Percentiles rank a stretch among this genome's conserved stretches.
Evolutionary conservation across 1,284 basidiomycete genomes (phyloP).

Genomic region (Fistulina hepatica): DNA sequence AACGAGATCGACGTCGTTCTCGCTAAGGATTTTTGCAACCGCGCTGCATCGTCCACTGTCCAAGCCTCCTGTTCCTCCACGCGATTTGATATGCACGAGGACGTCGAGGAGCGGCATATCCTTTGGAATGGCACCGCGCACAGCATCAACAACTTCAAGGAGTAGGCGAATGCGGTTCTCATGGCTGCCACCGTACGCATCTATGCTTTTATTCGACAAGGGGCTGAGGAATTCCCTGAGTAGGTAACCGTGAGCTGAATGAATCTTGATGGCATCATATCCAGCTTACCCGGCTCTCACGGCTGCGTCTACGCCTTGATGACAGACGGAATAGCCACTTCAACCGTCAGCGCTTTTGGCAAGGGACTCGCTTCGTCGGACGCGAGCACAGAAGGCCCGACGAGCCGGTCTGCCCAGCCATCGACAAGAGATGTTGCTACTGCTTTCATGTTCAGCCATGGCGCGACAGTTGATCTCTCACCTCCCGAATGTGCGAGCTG

Average conservation of each 20-base stretch:
- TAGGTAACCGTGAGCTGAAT: constrained; percentile 49
- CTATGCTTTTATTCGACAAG: constrained; percentile 55
- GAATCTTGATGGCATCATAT: constrained; percentile 53
- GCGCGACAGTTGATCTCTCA: constrained; percentile 50
- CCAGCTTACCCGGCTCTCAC: too few relatives aligned
- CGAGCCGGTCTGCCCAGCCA: constrained; percentile 50
- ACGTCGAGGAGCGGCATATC: constrained; percentile 59
- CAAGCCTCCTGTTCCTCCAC: constrained; percentile 36
- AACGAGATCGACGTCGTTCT: constrained; percentile 43
- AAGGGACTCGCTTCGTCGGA: constrained; percentile 21
- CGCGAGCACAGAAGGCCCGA: constrained; percentile 39
- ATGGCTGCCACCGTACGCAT: constrained; percentile 65
- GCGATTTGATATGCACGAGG: too few relatives aligned
- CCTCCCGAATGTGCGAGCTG: constrained; percentile 66
- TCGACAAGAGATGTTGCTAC: constrained; percentile 30
- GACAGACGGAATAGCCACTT: too few relatives aligned
- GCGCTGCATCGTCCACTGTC: constrained; percentile 26
- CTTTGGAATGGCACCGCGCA: constrained; percentile 43
- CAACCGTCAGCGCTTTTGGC: constrained; percentile 32
- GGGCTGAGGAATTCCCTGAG: constrained; percentile 48
- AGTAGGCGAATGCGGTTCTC: constrained; percentile 57
- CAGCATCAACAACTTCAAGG: constrained; percentile 43
- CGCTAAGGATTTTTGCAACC: constrained; percentile 13
- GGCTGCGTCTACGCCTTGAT: too few relatives aligned
- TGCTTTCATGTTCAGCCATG: constrained; percentile 38